These are phyloP conservation scores for Fusarium tricinctum DNA, from an alignment of 2,329 filamentous ascomycete species.

Conservation along the genomic window DNA sequence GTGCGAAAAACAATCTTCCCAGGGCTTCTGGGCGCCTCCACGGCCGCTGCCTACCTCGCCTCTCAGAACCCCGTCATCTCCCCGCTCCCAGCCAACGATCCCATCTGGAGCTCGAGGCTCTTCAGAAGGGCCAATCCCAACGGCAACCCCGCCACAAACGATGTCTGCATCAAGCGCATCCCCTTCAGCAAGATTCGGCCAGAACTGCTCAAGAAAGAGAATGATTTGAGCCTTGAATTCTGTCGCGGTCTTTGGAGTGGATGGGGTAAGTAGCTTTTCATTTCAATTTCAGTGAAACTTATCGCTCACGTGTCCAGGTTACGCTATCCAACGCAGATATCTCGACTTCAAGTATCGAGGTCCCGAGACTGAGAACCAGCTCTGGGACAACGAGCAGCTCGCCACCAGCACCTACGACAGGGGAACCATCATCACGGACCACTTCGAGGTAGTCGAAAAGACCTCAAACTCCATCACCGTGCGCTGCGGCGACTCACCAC, in stretches of 20 bases:
- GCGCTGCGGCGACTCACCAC: constrained; percentile 75
- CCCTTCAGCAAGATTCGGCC: constrained; percentile 75
- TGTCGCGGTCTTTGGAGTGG: constrained; percentile 77
- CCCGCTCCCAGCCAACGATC: constrained; percentile 70
- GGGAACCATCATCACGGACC: constrained; percentile 76
- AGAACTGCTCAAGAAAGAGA: constrained; percentile 72
- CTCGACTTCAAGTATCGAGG: constrained; percentile 71
- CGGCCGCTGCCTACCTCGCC: constrained; percentile 63
- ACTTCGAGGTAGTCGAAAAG: constrained; percentile 79
- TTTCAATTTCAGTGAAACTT: background rate
- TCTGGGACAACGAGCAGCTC: constrained; percentile 72
- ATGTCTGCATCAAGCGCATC: constrained; percentile 74
- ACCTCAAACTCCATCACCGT: constrained; percentile 71
- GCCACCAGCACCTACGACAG: constrained; percentile 69
- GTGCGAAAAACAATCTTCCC: constrained; percentile 62
- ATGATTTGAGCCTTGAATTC: constrained; percentile 72
- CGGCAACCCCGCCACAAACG: constrained; percentile 73
- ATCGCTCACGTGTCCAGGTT: constrained; percentile 58
- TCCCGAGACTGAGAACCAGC: constrained; percentile 71
- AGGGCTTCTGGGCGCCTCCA: constrained; percentile 64
- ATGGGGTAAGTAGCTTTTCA: constrained; percentile 62
- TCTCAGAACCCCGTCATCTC: constrained; percentile 69
- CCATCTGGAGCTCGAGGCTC: constrained; percentile 69
- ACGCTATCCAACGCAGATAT: constrained; percentile 69
- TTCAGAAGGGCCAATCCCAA: constrained; percentile 73